Evolutionary conservation across 768 basidiomycete genomes (phyloP).

Genomic region (Stropharia rugosoannulata): DNA sequence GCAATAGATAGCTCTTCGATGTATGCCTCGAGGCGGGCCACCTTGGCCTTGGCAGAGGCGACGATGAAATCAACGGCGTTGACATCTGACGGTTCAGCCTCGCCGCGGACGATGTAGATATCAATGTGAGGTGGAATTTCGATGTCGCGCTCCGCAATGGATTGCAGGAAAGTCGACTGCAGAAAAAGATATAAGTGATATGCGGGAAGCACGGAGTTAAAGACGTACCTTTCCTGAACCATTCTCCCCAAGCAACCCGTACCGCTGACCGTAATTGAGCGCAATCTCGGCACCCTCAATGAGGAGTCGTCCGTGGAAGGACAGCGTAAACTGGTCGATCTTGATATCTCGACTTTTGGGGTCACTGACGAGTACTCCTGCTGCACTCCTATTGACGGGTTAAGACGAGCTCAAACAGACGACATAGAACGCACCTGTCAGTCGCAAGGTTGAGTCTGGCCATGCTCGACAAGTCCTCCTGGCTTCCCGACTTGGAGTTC

Average conservation of each 20-base stretch:
- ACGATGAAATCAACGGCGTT: constrained; percentile 99
- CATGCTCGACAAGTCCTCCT: constrained; percentile 83
- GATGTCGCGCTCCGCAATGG: constrained; percentile 93
- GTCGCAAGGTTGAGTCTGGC: constrained; percentile 87
- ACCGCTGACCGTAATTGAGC: constrained; percentile 89
- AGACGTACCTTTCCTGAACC: constrained; percentile 92
- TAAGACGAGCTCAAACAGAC: constrained; percentile 3
- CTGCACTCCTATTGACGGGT: constrained; percentile 67
- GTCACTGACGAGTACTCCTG: constrained; percentile 93
- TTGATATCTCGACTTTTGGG: constrained; percentile 94
- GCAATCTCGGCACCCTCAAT: constrained; percentile 70
- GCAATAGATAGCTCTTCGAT: constrained; percentile 94
- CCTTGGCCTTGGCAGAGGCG: constrained; percentile 88
- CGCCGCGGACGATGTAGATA: constrained; percentile 95
- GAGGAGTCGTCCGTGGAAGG: constrained; percentile 92
- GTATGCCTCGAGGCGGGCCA: constrained; percentile 87
- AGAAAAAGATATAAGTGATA: not conserved
- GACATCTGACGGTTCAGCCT: constrained; percentile 92
- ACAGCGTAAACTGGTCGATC: constrained; percentile 92
- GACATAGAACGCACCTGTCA: constrained; percentile 60
- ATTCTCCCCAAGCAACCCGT: constrained; percentile 95
- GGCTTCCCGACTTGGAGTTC: constrained; percentile 74
- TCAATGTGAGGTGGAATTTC: constrained; percentile 94
- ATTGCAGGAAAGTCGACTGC: constrained; percentile 94
- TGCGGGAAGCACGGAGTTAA: constrained; percentile 1